Conservation (phyloP, 192 early-diverging fungal genomes). For the Gigaspora rosea region DNA sequence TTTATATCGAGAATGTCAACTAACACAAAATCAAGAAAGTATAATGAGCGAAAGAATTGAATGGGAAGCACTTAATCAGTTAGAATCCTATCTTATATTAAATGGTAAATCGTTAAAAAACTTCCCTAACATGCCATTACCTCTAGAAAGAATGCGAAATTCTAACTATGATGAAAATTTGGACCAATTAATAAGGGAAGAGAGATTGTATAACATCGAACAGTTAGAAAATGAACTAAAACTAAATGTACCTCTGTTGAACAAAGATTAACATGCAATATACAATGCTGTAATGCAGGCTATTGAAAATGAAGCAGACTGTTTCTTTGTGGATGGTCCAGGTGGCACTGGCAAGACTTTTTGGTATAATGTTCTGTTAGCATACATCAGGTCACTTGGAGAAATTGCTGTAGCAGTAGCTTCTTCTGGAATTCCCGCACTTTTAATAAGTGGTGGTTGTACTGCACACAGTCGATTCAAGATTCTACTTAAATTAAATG, state of each 20-base stretch:
- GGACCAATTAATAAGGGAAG: background rate
- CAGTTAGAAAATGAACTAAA: background rate
- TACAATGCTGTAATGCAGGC: constrained; percentile 7
- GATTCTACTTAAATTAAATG: constrained; percentile 32
- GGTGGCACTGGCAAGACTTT: constrained; percentile 35
- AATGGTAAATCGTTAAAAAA: constrained; percentile 19
- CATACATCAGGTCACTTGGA: constrained; percentile 7
- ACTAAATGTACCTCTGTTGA: background rate
- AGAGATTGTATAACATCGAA: background rate
- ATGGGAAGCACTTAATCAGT: constrained; percentile 1
- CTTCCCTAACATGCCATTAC: constrained; percentile 26
- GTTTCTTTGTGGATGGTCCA: constrained; percentile 38
- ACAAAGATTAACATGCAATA: background rate
- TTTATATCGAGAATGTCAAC: background rate
- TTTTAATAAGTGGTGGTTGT: constrained; percentile 34
- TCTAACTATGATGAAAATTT: background rate
- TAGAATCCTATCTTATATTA: background rate
- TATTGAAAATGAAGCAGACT: background rate
- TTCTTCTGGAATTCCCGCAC: constrained; percentile 38
- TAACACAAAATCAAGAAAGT: background rate
- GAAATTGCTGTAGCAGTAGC: constrained; percentile 39
- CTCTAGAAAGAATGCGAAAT: background rate
- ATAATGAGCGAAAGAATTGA: background rate
- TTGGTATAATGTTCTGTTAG: constrained; percentile 18
- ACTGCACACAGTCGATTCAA: constrained; percentile 42